phyloP scores from a whole-genome alignment of 2,329 filamentous ascomycete genomes.

The Ilyonectria destructans region DNA sequence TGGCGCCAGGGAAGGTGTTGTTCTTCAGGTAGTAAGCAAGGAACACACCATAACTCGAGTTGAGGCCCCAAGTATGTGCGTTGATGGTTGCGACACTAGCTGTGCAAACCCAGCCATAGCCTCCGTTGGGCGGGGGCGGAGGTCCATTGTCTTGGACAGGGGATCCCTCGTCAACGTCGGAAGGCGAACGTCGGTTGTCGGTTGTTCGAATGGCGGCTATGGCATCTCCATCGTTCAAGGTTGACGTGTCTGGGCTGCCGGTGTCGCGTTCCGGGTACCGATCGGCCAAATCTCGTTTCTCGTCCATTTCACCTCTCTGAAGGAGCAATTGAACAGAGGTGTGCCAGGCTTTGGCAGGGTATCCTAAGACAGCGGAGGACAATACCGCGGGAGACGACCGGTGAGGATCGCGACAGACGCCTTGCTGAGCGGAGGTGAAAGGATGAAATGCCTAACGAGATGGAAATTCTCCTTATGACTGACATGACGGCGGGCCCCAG shows the following conservation, averaged over 20 bases:
- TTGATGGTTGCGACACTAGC: conserved; percentile 68
- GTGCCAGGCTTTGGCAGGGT: not conserved
- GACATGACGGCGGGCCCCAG: conserved; percentile 16
- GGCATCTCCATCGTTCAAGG: conserved; percentile 42
- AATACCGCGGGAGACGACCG: not conserved
- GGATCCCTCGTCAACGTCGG: conserved; percentile 33
- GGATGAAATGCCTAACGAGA: not conserved
- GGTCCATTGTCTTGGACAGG: conserved; percentile 38
- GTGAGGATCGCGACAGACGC: not conserved
- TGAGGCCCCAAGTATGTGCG: conserved; percentile 83
- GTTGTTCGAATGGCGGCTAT: conserved; percentile 37
- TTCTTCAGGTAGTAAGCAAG: conserved; percentile 72
- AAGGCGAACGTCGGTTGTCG: conserved; percentile 20
- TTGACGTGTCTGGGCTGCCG: conserved; percentile 41
- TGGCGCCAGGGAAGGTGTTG: conserved; percentile 75
- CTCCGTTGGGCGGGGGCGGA: conserved; percentile 69
- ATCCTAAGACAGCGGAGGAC: not conserved
- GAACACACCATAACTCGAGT: conserved; percentile 68
- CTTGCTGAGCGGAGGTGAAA: not conserved
- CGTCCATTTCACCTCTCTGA: conserved; percentile 34
- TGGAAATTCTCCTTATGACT: conserved; percentile 19
- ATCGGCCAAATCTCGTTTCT: conserved; percentile 36
- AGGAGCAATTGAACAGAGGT: not conserved
- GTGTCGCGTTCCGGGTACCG: conserved; percentile 31
- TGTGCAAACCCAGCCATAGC: conserved; percentile 68